Evolutionary conservation across 2,329 filamentous ascomycete genomes (phyloP).

Genomic region (Colletotrichum musae): DNA sequence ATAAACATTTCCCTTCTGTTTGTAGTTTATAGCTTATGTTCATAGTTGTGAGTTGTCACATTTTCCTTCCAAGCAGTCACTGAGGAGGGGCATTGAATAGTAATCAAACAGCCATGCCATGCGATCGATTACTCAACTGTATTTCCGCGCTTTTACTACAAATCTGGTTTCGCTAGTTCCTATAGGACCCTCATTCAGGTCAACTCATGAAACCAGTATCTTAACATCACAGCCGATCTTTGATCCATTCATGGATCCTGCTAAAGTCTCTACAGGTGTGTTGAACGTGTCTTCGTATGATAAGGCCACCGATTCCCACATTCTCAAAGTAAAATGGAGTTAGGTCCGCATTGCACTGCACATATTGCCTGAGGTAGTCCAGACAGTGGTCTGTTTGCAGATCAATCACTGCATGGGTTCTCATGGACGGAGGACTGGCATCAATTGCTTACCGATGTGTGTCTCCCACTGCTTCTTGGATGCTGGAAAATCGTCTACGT

Average conservation of each 20-base stretch:
- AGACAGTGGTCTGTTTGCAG: not conserved
- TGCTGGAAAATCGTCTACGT: not conserved
- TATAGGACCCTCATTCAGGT: not conserved
- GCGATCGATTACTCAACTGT: too few relatives aligned
- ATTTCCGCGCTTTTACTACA: too few relatives aligned
- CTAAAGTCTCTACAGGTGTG: not conserved
- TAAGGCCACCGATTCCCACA: not conserved
- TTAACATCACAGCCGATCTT: not conserved
- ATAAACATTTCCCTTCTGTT: too few relatives aligned
- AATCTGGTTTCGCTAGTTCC: too few relatives aligned
- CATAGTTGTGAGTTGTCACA: too few relatives aligned
- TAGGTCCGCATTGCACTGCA: not conserved
- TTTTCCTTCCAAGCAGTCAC: too few relatives aligned
- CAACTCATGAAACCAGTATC: not conserved
- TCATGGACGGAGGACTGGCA: not conserved
- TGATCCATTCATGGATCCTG: not conserved
- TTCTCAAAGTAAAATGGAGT: not conserved
- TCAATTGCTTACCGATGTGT: not conserved
- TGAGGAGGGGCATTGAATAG: too few relatives aligned
- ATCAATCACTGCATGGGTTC: not conserved
- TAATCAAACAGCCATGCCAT: too few relatives aligned
- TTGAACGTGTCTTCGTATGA: not conserved
- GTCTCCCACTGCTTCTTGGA: not conserved
- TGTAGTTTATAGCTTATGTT: too few relatives aligned
- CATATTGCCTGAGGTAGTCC: not conserved